Evolutionary conservation across 257 asterid species (phyloP).

Genomic region (Ilex asprella): DNA sequence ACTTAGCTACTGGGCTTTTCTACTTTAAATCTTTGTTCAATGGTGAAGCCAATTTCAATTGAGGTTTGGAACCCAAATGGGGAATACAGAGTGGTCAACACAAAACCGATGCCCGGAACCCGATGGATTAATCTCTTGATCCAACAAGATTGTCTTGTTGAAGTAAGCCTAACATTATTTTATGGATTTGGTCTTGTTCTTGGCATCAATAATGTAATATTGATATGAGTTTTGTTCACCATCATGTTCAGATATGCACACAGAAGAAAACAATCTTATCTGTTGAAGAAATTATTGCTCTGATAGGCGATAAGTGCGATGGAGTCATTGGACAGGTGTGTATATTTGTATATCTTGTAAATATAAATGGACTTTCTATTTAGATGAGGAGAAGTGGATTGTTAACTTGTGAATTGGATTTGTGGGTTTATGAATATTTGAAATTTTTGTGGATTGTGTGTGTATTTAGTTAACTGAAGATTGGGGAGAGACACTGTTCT

Average conservation of each 20-base stretch:
- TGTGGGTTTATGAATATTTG: background rate
- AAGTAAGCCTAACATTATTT: conserved; percentile 33
- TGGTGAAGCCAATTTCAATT: conserved; percentile 81
- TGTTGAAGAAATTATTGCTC: conserved; percentile 76
- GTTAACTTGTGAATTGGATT: conserved; percentile 2
- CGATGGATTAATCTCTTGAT: conserved; percentile 86
- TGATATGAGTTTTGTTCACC: background rate
- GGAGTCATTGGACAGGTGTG: conserved; percentile 97
- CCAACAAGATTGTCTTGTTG: conserved; percentile 89
- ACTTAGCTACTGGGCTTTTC: too few relatives aligned
- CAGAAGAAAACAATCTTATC: conserved; percentile 84
- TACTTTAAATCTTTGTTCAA: conserved; percentile 1
- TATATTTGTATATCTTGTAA: background rate
- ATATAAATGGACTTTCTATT: background rate
- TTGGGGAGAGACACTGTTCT: conserved; percentile 83
- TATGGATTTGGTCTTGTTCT: background rate
- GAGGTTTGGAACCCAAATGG: conserved; percentile 93
- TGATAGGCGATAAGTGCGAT: conserved; percentile 79
- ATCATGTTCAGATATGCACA: conserved; percentile 57
- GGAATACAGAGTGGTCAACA: conserved; percentile 80
- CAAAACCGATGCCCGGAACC: conserved; percentile 93
- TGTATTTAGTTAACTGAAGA: conserved; percentile 76
- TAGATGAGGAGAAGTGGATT: background rate
- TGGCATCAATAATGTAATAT: background rate
- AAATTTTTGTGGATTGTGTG: conserved; percentile 2